phyloP scores from a whole-genome alignment of 768 basidiomycete species.

The Podaxis rugospora region DNA sequence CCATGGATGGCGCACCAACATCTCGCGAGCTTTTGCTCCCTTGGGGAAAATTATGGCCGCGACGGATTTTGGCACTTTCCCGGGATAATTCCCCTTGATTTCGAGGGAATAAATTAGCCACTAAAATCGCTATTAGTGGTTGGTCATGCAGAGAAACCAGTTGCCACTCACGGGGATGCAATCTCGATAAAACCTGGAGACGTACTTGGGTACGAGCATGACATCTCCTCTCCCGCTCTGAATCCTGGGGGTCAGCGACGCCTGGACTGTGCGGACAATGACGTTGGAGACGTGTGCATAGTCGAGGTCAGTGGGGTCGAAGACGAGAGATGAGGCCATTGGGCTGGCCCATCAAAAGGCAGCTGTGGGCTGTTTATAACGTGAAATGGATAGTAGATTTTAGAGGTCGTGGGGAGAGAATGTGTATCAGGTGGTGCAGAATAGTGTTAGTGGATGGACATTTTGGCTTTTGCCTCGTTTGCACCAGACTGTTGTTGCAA shows the following conservation, averaged over 20 bases:
- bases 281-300: conserved; percentile 9
- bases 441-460: not conserved
- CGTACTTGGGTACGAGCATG: conserved; percentile 4
- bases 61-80: conserved; percentile 9
- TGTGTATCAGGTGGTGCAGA: conserved; percentile 8
- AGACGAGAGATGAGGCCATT: conserved; percentile 2
- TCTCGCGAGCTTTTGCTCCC: conserved; percentile 2
- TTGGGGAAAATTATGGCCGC: conserved; percentile 9
- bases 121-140: not conserved
- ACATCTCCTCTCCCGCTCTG: conserved; percentile 7
- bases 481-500: not conserved
- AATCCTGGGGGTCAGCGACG: conserved; percentile 3
- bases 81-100: conserved; percentile 7
- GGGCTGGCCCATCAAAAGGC: not conserved
- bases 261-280: conserved; percentile 9
- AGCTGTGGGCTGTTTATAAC: not conserved
- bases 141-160: not conserved
- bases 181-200: not conserved
- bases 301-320: conserved; percentile 10
- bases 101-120: conserved; percentile 7
- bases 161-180: conserved; percentile 3
- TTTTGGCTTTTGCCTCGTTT: not conserved
- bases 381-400: not conserved
- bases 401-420: not conserved
- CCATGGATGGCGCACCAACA: not conserved